phyloP scores from a whole-genome alignment of 257 asterid species.

The Lantana camara region DNA sequence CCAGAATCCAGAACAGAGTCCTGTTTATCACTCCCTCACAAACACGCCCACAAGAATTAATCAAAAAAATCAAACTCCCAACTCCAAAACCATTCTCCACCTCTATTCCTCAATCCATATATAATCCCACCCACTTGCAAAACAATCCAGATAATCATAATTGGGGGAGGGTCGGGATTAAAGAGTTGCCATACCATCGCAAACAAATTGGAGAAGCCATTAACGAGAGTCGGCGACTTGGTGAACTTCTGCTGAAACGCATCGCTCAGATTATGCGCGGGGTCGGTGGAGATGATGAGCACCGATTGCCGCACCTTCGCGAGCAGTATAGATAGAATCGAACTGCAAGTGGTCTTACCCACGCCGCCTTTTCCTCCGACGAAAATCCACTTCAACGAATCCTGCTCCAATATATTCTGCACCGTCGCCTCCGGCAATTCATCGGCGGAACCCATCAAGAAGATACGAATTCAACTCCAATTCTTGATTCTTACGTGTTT shows the following conservation, averaged over 20 bases:
- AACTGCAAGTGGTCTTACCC: conserved; percentile 95
- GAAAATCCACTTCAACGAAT: conserved; percentile 85
- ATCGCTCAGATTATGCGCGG: conserved; percentile 96
- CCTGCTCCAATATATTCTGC: conserved; percentile 77
- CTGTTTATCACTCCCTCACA: not conserved
- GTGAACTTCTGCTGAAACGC: conserved; percentile 93
- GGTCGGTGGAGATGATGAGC: conserved; percentile 94
- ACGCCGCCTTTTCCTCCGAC: conserved; percentile 99
- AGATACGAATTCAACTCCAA: not conserved
- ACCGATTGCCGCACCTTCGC: conserved; percentile 77
- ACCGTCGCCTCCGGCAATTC: conserved; percentile 75
- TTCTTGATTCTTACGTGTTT: not conserved
- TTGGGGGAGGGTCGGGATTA: not conserved
- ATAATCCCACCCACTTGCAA: conserved; percentile 6
- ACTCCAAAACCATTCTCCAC: not conserved
- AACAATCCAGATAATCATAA: not conserved
- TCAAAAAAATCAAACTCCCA: not conserved
- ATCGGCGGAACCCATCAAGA: conserved; percentile 56
- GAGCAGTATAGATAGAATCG: conserved; percentile 69
- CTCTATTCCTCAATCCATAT: not conserved
- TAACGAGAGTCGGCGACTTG: conserved; percentile 86
- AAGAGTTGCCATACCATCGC: conserved; percentile 69
- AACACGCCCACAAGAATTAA: not conserved
- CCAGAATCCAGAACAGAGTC: not conserved
- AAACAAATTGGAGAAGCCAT: conserved; percentile 88